Base-by-base conservation (phyloP, 768 basidiomycete genomes). In the Boletellus ananiceps region DNA sequence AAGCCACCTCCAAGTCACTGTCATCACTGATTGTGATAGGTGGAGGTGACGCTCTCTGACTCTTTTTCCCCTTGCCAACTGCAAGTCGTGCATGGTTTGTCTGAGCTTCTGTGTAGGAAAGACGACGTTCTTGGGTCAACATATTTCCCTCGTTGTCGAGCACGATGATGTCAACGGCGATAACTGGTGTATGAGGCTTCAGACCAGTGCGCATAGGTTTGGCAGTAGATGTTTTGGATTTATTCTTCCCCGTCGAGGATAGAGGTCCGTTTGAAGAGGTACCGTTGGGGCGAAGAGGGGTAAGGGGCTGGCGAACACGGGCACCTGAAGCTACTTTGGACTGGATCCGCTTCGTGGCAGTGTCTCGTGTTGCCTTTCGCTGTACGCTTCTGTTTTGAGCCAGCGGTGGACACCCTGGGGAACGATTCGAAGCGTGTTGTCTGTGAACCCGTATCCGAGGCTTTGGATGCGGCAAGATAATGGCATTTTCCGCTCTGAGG, bases 161-260 rank as follows among this genome's bases (percentile, higher is more conserved):
- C 32, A 86, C 70, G 33, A 82, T 69, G 44, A 90, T 88, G 40
- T 89, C 84, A 43, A 88, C 70, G 35, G 81, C 74, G 12, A 88
- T 74, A 16, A 78, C 64, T 1, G 80, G 77, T 1, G 75, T 70
- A 35, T 69, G 68, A 7, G 74, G 68, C 61, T 65, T 70, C 60
- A 74, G 51, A 42, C 65, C 69, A 3, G 59, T 50, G 38, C 56
- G 51, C 33, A 61, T 31, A 27, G 47, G 39, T 49, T 59, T 57
- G 32, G 34, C 18, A 39, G 41, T 6, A 46, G 50, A 32, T 34
- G 46, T 29, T 54, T 57, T 58, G 52, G 58, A 44, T 59, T 67
- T 61, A 55, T 54, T 55, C 58, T 52, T 51, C 27, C 51, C 13
- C 43, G 49, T 41, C 54, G 57, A 38, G 54, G 66, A 29, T 47